Percentiles rank a stretch among this genome's conserved stretches.
Evolutionary conservation across 805 yeast genomes (phyloP).

Genomic region (Pichia eremophila): DNA sequence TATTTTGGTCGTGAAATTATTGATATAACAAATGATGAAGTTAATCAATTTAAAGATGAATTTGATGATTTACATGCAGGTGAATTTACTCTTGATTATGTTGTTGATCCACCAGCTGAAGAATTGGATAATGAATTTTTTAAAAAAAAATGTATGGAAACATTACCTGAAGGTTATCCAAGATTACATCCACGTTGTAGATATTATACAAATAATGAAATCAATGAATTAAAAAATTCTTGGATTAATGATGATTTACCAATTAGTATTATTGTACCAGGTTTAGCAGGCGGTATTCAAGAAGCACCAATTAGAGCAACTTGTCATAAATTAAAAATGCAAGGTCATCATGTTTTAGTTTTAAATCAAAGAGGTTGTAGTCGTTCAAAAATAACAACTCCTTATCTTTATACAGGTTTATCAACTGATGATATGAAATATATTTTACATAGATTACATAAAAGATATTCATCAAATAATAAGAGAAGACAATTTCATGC

Average conservation of each 20-base stretch:
- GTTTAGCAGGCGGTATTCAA: conserved; percentile 73
- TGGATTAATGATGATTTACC: conserved; percentile 38
- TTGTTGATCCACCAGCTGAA: conserved; percentile 23
- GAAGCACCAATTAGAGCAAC: conserved; percentile 62
- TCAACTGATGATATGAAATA: conserved; percentile 63
- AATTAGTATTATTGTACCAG: conserved; percentile 55
- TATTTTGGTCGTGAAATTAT: conserved; percentile 37
- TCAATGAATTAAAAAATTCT: conserved; percentile 24
- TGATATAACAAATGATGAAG: conserved; percentile 20
- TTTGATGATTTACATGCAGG: conserved; percentile 22
- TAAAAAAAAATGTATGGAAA: conserved; percentile 27
- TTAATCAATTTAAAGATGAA: not conserved
- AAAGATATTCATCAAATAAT: conserved; percentile 36
- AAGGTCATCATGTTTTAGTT: conserved; percentile 45
- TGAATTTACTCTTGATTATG: conserved; percentile 42
- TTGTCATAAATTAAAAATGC: conserved; percentile 33
- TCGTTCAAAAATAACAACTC: conserved; percentile 61
- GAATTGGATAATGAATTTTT: conserved; percentile 17
- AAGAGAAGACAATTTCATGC: conserved; percentile 45
- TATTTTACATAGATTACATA: conserved; percentile 40
- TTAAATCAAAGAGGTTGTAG: conserved; percentile 72
- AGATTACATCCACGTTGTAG: conserved; percentile 62
- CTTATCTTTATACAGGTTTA: conserved; percentile 55
- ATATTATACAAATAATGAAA: conserved; percentile 41
- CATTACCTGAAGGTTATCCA: conserved; percentile 44